Evolutionary conservation across 768 basidiomycete species (phyloP).

Genomic region (Arthromyces matolae): DNA sequence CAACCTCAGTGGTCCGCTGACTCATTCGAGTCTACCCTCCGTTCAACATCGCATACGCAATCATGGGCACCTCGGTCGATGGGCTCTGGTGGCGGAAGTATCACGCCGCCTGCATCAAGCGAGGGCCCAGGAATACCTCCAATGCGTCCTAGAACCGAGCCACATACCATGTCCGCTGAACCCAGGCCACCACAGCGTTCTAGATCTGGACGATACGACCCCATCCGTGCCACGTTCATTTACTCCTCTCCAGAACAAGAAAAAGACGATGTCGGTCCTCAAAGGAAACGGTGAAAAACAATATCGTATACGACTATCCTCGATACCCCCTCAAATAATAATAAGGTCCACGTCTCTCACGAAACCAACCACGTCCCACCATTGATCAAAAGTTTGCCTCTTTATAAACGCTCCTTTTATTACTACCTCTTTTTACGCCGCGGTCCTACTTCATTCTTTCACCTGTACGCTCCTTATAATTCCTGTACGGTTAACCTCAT

Average conservation of each 20-base stretch:
- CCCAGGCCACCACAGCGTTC: conserved; percentile 28
- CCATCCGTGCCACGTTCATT: conserved; percentile 45
- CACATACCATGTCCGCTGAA: conserved; percentile 2
- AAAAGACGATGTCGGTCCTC: conserved; percentile 16
- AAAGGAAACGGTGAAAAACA: conserved; percentile 17
- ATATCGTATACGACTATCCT: not conserved
- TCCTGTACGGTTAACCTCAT: not conserved
- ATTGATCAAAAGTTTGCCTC: conserved; percentile 8
- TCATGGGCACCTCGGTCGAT: conserved; percentile 34
- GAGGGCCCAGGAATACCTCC: not conserved
- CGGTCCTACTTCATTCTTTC: no score
- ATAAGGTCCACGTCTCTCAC: conserved; percentile 15
- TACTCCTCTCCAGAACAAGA: conserved; percentile 24
- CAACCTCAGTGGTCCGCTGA: conserved; percentile 60
- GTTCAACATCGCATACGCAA: conserved; percentile 35
- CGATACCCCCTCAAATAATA: not conserved
- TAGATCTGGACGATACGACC: conserved; percentile 48
- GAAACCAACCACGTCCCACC: conserved; percentile 13
- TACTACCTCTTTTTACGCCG: not conserved
- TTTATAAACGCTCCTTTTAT: conserved; percentile 6
- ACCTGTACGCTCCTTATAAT: conserved; percentile 7
- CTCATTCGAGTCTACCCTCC: conserved; percentile 33
- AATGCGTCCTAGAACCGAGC: not conserved
- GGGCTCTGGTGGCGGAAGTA: conserved; percentile 25
- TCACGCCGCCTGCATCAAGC: conserved; percentile 23